Percentiles rank a stretch among this genome's conserved stretches.
Evolutionary conservation across 1,284 basidiomycete species (phyloP).

Genomic region (Neolentinus lepideus): DNA sequence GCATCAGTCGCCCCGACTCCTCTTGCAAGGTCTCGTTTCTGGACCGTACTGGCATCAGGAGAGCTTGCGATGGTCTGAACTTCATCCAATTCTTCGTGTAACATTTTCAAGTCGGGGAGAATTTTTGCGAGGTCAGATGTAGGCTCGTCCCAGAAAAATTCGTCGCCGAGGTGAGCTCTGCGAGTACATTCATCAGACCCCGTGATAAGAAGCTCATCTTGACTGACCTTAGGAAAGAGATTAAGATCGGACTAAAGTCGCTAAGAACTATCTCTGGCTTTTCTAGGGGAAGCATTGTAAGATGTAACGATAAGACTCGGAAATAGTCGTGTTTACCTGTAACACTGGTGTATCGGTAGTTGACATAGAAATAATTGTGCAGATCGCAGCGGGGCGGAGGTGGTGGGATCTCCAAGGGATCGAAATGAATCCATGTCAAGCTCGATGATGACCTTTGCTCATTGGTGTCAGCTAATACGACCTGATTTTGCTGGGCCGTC

Average conservation of each 20-base stretch:
- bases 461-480: too few relatives aligned
- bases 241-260: background rate
- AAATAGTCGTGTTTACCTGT: background rate
- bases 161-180: constrained; percentile 1
- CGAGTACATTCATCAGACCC: background rate
- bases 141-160: background rate
- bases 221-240: background rate
- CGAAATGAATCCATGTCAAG: background rate
- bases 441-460: background rate
- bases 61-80: background rate
- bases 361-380: constrained; percentile 1
- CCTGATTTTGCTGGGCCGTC: background rate
- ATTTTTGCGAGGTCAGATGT: background rate
- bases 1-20: background rate
- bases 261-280: background rate
- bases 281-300: background rate
- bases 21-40: background rate
- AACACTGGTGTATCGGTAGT: background rate
- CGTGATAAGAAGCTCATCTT: background rate
- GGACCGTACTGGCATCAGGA: background rate
- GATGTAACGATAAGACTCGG: background rate
- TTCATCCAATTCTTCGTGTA: background rate
- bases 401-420: background rate
- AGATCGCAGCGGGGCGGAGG: background rate
- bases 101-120: background rate